Conservation (phyloP, 371 early-diverging fungal genomes). For the Mortierella sp. region DNA sequence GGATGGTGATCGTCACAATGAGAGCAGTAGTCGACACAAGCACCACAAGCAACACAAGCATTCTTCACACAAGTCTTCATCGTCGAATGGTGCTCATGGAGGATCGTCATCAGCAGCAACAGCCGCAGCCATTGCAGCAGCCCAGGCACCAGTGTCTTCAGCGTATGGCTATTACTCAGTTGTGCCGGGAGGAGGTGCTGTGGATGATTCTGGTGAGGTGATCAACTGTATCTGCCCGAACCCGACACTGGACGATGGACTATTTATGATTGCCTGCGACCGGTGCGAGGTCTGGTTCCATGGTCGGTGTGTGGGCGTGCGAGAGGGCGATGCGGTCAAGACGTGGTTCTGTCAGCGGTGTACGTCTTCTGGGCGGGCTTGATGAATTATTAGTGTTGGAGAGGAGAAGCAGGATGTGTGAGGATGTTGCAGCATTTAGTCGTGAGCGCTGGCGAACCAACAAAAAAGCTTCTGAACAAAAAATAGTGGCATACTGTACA, state of each 20-base stretch:
- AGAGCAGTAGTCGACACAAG: constrained; percentile 36
- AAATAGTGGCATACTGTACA: constrained; percentile 6
- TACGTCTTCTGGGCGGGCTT: constrained; percentile 20
- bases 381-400: background rate
- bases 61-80: constrained; percentile 26
- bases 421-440: background rate
- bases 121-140: background rate
- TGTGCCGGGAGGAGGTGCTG: background rate
- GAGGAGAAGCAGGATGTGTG: background rate
- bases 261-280: constrained; percentile 87
- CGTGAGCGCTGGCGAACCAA: too few species aligned
- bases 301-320: constrained; percentile 76
- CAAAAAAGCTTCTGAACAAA: background rate
- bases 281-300: constrained; percentile 84
- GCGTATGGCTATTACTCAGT: background rate
- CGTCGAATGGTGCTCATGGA: background rate
- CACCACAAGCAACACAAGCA: constrained; percentile 41
- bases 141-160: background rate
- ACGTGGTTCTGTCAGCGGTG: constrained; percentile 68
- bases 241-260: constrained; percentile 77
- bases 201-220: constrained; percentile 57
- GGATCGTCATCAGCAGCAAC: constrained; percentile 1
- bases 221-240: constrained; percentile 79
- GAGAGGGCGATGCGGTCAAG: constrained; percentile 42
- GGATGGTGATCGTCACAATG: constrained; percentile 15